Conservation (phyloP, 768 basidiomycete species). For the Termitomyces titanicus region DNA sequence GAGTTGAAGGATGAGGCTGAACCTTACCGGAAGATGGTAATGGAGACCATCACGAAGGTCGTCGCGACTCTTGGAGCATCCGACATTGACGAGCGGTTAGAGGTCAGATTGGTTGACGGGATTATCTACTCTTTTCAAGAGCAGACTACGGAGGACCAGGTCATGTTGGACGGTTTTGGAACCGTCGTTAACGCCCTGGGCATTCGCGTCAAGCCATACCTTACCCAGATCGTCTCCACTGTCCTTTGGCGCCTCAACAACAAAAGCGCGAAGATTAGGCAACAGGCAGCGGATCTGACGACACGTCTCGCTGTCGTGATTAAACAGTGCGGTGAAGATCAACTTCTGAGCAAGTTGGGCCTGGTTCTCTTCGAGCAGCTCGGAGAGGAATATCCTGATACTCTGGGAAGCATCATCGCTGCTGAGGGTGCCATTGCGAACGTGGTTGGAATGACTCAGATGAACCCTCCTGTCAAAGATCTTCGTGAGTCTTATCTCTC, state of each 20-base stretch:
- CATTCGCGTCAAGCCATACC: conserved; percentile 95
- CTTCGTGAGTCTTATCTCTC: conserved; percentile 62
- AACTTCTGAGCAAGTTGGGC: conserved; percentile 91
- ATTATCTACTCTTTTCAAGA: conserved; percentile 99
- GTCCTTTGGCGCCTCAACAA: conserved; percentile 99
- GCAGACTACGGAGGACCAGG: conserved; percentile 97
- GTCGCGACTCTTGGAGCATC: conserved; percentile 92
- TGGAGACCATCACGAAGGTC: conserved; percentile 99
- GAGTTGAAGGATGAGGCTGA: conserved; percentile 90
- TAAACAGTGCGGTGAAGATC: conserved; percentile 98
- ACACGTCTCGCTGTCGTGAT: conserved; percentile 95
- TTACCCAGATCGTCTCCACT: conserved; percentile 98
- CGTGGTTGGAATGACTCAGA: conserved; percentile 99
- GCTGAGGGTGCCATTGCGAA: conserved; percentile 99
- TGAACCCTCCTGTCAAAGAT: conserved; percentile 99
- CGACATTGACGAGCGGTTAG: conserved; percentile 94
- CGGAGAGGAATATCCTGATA: conserved; percentile 99
- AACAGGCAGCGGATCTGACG: conserved; percentile 98
- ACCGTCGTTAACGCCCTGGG: conserved; percentile 96
- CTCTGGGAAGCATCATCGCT: conserved; percentile 97
- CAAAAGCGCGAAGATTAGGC: conserved; percentile 98
- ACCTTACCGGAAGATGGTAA: conserved; percentile 98
- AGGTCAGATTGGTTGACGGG: conserved; percentile 92
- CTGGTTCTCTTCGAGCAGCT: conserved; percentile 97
- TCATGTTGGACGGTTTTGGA: conserved; percentile 98